Conservation (phyloP, 2,329 filamentous ascomycete species). For the Cladosporium sphaerospermum region DNA sequence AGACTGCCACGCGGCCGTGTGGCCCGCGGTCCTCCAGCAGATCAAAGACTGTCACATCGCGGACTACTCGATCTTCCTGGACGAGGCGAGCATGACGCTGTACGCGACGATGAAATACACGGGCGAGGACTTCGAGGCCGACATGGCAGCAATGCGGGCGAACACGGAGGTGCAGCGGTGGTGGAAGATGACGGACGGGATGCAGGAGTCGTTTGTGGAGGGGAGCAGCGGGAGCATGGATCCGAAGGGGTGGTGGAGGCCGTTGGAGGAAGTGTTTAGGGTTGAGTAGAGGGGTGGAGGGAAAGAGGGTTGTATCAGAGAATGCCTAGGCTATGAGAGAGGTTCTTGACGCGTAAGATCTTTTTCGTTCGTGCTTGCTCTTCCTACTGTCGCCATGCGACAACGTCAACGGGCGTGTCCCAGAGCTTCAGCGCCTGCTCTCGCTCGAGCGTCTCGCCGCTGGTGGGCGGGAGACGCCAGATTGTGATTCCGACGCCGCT, state of each 20-base stretch:
- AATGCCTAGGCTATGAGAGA: neutral
- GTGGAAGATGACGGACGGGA: slow-evolving; percentile 75
- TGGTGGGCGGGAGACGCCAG: slow-evolving; percentile 29
- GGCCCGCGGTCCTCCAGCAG: slow-evolving; percentile 70
- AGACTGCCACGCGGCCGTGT: slow-evolving; percentile 64
- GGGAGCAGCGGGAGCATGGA: slow-evolving; percentile 55
- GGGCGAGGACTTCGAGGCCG: slow-evolving; percentile 64
- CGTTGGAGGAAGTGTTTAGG: slow-evolving; percentile 64
- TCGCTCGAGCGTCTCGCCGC: slow-evolving; percentile 24
- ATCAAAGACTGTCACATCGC: slow-evolving; percentile 69
- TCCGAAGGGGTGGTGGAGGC: slow-evolving; percentile 58
- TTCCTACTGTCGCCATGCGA: slow-evolving; percentile 31
- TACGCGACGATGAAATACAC: slow-evolving; percentile 75
- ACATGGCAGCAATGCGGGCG: slow-evolving; percentile 70
- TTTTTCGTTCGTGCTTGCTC: neutral
- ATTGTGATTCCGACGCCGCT: slow-evolving; percentile 34
- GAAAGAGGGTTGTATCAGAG: neutral
- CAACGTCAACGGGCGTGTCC: slow-evolving; percentile 31
- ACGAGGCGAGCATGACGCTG: slow-evolving; percentile 55
- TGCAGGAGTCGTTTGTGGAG: slow-evolving; percentile 57
- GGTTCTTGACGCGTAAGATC: neutral
- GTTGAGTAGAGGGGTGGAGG: slow-evolving; percentile 32
- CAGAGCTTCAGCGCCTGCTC: slow-evolving; percentile 28
- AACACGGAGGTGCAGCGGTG: slow-evolving; percentile 69
- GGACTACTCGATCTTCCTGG: slow-evolving; percentile 71